Evolutionary conservation across 495 filamentous ascomycete genomes (phyloP).

Genomic region (Talaromyces wortmannii): DNA sequence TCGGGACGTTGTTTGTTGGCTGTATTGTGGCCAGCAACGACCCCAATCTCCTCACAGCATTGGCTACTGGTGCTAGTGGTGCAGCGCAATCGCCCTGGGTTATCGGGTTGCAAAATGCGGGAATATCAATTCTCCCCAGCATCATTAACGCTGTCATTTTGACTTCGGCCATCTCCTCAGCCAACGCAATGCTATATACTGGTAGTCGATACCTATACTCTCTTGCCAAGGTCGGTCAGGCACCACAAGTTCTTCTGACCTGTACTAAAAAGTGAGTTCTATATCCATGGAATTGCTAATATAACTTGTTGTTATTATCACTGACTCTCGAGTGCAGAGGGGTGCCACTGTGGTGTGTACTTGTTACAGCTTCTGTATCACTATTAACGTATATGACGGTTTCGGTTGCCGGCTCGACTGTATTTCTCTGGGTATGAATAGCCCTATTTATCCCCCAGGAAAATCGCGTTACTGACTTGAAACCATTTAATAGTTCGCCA

Average conservation of each 20-base stretch:
- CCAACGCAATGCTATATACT: slow-evolving; percentile 75
- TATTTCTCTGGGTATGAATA: slow-evolving; percentile 42
- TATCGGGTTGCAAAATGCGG: slow-evolving; percentile 49
- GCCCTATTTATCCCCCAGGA: background rate
- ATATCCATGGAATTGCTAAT: background rate
- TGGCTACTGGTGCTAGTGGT: slow-evolving; percentile 31
- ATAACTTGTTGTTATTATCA: background rate
- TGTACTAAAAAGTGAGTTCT: slow-evolving; percentile 34
- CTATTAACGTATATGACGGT: slow-evolving; percentile 46
- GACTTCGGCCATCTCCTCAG: slow-evolving; percentile 58
- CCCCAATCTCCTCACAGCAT: slow-evolving; percentile 39
- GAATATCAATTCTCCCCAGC: slow-evolving; percentile 57
- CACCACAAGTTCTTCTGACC: slow-evolving; percentile 48
- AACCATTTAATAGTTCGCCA: slow-evolving; percentile 22
- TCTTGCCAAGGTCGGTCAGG: slow-evolving; percentile 56
- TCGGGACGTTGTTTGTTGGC: slow-evolving; percentile 49
- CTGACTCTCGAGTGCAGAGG: slow-evolving; percentile 28
- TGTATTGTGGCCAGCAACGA: slow-evolving; percentile 49
- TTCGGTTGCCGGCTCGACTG: slow-evolving; percentile 32
- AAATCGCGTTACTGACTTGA: background rate
- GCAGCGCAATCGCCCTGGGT: slow-evolving; percentile 57
- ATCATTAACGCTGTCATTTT: slow-evolving; percentile 74
- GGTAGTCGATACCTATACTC: slow-evolving; percentile 70
- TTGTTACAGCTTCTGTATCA: slow-evolving; percentile 41
- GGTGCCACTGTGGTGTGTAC: slow-evolving; percentile 43